These are phyloP conservation scores for Colletotrichum paranaense DNA, from an alignment of 2,329 filamentous ascomycete species.

Conservation along the genomic window DNA sequence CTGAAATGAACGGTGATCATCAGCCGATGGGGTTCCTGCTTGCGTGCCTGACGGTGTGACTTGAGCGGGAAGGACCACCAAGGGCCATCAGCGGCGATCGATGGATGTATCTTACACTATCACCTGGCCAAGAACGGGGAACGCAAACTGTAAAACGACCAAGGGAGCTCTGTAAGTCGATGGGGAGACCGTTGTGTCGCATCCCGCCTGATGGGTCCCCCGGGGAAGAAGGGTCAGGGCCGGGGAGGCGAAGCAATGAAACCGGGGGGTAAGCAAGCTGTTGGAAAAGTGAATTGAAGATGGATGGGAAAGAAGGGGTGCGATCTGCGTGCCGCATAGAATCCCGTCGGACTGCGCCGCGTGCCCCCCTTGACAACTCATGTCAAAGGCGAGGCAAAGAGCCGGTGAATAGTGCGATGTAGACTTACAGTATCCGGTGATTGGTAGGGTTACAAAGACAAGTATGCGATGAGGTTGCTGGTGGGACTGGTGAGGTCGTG, in stretches of 20 bases:
- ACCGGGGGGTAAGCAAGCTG: neutral
- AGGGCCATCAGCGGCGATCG: neutral
- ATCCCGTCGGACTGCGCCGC: neutral
- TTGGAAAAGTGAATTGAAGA: neutral
- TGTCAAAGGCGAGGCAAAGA: neutral
- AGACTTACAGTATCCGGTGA: neutral
- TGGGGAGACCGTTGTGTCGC: slow-evolving; percentile 16
- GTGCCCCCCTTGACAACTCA: neutral
- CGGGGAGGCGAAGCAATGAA: neutral
- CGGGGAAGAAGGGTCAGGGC: slow-evolving; percentile 5
- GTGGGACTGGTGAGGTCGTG: neutral
- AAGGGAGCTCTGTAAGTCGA: neutral
- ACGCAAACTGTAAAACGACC: neutral
- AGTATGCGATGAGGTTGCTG: neutral
- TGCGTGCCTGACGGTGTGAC: slow-evolving; percentile 24
- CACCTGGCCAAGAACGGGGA: neutral
- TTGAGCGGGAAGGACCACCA: neutral
- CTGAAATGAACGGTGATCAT: slow-evolving; percentile 32
- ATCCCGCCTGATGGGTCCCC: slow-evolving; percentile 26
- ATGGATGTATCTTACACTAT: neutral
- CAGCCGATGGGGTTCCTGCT: slow-evolving; percentile 11
- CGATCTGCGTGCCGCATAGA: slow-evolving; percentile 5
- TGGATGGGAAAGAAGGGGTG: neutral
- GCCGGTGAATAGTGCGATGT: neutral
- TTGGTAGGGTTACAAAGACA: neutral